Evolutionary conservation across 169 alveolate genomes (phyloP).

Genomic region (Plasmodium sp.): DNA sequence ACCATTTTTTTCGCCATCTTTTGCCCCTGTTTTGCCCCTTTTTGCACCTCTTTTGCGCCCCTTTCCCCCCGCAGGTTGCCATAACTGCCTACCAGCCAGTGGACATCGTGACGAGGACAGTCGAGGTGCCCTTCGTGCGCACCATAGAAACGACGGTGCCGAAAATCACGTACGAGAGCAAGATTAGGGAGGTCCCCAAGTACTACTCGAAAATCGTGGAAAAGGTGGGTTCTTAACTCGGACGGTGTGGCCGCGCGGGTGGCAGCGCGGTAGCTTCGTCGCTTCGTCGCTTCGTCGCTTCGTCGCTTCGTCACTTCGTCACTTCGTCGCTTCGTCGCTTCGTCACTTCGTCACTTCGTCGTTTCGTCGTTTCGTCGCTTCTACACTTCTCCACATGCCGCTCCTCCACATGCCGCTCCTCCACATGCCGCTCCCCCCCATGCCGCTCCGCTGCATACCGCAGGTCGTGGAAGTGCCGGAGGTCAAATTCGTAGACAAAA

Average conservation of each 20-base stretch:
- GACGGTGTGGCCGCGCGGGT: not conserved
- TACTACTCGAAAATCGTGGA: conserved; percentile 85
- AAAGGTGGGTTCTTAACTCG: conserved; percentile 71
- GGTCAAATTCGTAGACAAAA: conserved; percentile 86
- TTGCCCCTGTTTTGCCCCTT: not conserved
- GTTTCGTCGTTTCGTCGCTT: not conserved
- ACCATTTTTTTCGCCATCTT: too few relatives aligned
- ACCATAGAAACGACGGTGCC: conserved; percentile 87
- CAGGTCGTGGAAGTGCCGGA: conserved; percentile 89
- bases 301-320: not conserved
- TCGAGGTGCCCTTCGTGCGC: conserved; percentile 87
- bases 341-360: too few relatives aligned
- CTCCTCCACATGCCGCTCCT: not conserved
- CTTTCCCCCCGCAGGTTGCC: conserved; percentile 76
- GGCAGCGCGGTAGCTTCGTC: not conserved
- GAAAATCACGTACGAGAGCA: conserved; percentile 85
- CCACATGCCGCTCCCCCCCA: not conserved
- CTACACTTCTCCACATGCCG: not conserved
- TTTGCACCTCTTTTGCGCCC: not conserved
- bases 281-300: too few relatives aligned
- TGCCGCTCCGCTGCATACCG: not conserved
- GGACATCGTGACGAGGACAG: conserved; percentile 82
- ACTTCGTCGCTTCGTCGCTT: not conserved
- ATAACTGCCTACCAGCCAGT: conserved; percentile 85
- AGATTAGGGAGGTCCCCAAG: conserved; percentile 87